Evolutionary conservation across 1,284 basidiomycete genomes (phyloP).

Genomic region (Naganishia albida): DNA sequence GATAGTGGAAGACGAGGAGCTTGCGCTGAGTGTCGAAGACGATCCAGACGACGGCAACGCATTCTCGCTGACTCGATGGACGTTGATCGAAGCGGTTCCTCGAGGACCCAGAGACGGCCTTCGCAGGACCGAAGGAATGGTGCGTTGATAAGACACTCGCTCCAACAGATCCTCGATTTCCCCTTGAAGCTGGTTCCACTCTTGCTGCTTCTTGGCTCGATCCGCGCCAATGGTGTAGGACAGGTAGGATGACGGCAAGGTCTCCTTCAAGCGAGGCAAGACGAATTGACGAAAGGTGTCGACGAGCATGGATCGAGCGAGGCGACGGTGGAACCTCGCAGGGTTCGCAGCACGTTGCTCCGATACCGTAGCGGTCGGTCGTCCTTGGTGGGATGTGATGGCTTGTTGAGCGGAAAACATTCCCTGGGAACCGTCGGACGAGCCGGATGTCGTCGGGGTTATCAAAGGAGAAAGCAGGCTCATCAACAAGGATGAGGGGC

Average conservation of each 20-base stretch:
- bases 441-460: constrained; percentile 25
- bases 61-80: constrained; percentile 12
- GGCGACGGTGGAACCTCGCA: constrained; percentile 64
- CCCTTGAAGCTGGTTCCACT: constrained; percentile 41
- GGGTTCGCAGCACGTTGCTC: constrained; percentile 40
- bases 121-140: constrained; percentile 18
- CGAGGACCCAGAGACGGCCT: constrained; percentile 9
- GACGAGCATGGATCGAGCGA: constrained; percentile 71
- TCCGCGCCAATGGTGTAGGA: constrained; percentile 49
- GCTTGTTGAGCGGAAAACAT: constrained; percentile 1
- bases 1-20: constrained; percentile 35
- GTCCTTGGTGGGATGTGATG: constrained; percentile 10
- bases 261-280: constrained; percentile 56
- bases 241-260: constrained; percentile 48
- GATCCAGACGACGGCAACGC: constrained; percentile 34
- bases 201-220: constrained; percentile 38
- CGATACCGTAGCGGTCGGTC: constrained; percentile 50
- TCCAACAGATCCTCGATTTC: constrained; percentile 38
- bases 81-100: constrained; percentile 1
- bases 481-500: constrained; percentile 46
- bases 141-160: background rate
- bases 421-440: constrained; percentile 1
- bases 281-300: constrained; percentile 72
- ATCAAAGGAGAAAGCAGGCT: constrained; percentile 51
- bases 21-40: constrained; percentile 31